Evolutionary conservation across 306 rosid species (phyloP), one percentile per base, ranked within the genome.

Genomic region (Begonia loranthoides): DNA sequence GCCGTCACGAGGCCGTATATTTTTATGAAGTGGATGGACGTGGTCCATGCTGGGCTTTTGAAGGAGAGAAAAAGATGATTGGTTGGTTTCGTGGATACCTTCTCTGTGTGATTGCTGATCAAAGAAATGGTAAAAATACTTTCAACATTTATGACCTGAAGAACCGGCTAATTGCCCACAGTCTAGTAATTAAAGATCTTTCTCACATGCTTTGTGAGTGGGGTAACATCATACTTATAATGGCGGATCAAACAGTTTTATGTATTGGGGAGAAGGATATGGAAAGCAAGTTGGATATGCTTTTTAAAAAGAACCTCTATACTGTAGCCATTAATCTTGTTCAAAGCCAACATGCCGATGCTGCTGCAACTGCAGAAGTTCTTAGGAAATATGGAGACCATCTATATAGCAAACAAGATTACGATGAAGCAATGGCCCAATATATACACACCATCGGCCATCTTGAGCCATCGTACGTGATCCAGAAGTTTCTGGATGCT

Each of bases 1-100:
- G 95, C 58, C 79, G 99, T 57, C 82, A 87, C 19, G 99, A 90
- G 74, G 99, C 99, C 7, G 94, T 86, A 8, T 90, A 82, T 64
- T 86, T 90, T 70, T 90, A 90, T 62, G 99, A 90, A 74, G 83
- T 90, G 71, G 99, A 90, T 70, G 99, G 99, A 9, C 97, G 94
- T 54, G 99, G 99, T 66, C 99, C 99, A 22, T 90, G 99, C 69
- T 90, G 95, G 99, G 99, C 99, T 43, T 90, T 90, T 63, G 99
- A 90, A 73, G 99, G 99, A 58, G 92, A 90, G 70, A 90, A 90
- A 73, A 90, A 80, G 67, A 71, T 86, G 65, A 54, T 90, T 28
- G 94, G 99, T 61, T 90, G 95, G 95, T 90, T 90, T 60, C 95
- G 99, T 22, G 99, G 99, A 49, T 90, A 86, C 68, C 99, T 90